Conservation (phyloP, 805 yeast species). For the Ogataea chonburiensis region DNA sequence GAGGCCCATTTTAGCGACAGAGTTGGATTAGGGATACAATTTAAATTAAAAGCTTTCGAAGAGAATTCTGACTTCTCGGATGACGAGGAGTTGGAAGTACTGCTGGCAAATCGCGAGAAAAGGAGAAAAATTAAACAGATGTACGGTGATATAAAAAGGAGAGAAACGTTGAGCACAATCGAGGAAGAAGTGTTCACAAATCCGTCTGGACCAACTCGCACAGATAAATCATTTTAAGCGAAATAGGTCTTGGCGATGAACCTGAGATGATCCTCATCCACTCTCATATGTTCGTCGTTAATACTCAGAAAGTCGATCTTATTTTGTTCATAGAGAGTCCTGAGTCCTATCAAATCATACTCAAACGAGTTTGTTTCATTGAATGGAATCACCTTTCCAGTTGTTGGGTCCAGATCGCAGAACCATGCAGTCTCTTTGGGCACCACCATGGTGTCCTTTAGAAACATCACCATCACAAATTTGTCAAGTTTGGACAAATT, state of each 20-base stretch:
- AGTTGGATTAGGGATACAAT: slow-evolving; percentile 28
- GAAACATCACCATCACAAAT: slow-evolving; percentile 59
- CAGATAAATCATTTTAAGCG: neutral
- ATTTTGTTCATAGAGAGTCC: slow-evolving; percentile 40
- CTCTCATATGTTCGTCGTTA: slow-evolving; percentile 63
- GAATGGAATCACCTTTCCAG: slow-evolving; percentile 45
- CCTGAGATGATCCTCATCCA: slow-evolving; percentile 51
- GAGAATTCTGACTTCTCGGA: slow-evolving; percentile 12
- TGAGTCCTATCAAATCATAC: slow-evolving; percentile 62
- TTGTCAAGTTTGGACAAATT: slow-evolving; percentile 46
- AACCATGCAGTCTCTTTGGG: slow-evolving; percentile 76
- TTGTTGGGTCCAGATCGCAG: slow-evolving; percentile 46
- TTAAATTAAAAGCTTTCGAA: slow-evolving; percentile 3
- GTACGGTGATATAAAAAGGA: slow-evolving; percentile 2
- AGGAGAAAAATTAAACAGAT: neutral
- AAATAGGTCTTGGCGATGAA: slow-evolving; percentile 45
- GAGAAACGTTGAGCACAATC: slow-evolving; percentile 1
- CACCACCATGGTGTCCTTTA: slow-evolving; percentile 62
- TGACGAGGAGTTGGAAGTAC: slow-evolving; percentile 21
- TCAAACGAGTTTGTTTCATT: slow-evolving; percentile 48
- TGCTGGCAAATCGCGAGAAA: slow-evolving; percentile 7
- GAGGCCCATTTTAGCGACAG: slow-evolving; percentile 47
- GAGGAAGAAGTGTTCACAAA: slow-evolving; percentile 4
- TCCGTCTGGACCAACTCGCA: neutral
- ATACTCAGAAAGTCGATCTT: slow-evolving; percentile 50